Conservation (phyloP, 495 filamentous ascomycete genomes). For the Xylaria scruposa region DNA sequence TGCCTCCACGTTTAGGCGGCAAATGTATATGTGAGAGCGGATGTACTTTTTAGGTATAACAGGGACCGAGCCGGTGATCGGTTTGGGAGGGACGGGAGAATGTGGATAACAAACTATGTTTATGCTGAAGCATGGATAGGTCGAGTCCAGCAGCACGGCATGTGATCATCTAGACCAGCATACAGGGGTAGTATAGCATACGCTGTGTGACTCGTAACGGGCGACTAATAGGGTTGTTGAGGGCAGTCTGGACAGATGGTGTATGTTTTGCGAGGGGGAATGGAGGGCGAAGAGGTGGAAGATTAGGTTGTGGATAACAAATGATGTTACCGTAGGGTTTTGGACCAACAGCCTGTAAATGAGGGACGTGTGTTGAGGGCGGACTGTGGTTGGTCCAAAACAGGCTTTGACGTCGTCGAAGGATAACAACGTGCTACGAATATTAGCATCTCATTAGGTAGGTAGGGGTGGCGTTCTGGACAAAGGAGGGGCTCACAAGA, state of each 20-base stretch:
- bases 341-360: slow-evolving; percentile 35
- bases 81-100: slow-evolving; percentile 4
- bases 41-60: background rate
- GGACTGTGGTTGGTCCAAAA: slow-evolving; percentile 39
- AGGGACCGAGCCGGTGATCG: slow-evolving; percentile 15
- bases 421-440: slow-evolving; percentile 16
- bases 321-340: slow-evolving; percentile 2
- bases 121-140: background rate
- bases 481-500: background rate
- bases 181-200: background rate
- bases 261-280: slow-evolving; percentile 3
- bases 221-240: background rate
- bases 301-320: background rate
- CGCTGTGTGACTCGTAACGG: slow-evolving; percentile 8
- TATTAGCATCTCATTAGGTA: slow-evolving; percentile 25
- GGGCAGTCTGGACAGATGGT: slow-evolving; percentile 2
- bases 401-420: slow-evolving; percentile 29
- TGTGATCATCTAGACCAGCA: slow-evolving; percentile 6
- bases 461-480: slow-evolving; percentile 1
- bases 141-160: slow-evolving; percentile 5
- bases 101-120: background rate
- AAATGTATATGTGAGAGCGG: background rate
- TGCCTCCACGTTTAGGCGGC: background rate
- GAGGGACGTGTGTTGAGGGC: slow-evolving; percentile 40
- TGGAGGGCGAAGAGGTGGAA: background rate